Percentiles rank a stretch among this genome's conserved stretches.
These are phyloP conservation scores for Begonia fuchsioides DNA, from an alignment of 306 rosid species.

Conservation along the genomic window DNA sequence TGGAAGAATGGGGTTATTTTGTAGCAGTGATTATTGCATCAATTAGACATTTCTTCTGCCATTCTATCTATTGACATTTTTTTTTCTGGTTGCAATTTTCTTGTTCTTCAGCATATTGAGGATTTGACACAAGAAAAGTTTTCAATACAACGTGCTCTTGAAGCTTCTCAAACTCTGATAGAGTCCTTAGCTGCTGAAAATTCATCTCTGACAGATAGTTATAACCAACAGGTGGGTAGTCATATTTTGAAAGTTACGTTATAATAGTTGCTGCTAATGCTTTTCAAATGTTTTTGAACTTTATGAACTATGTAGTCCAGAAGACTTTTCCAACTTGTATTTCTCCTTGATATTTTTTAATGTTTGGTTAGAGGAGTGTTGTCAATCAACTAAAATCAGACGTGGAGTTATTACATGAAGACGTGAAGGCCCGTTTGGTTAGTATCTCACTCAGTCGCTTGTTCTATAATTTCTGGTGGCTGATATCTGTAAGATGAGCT, in stretches of 20 bases:
- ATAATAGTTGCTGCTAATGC: too few relatives aligned
- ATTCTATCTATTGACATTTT: background rate
- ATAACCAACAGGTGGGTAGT: conserved; percentile 74
- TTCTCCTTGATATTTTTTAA: conserved; percentile 9
- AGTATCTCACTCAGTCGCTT: conserved; percentile 15
- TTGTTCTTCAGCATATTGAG: conserved; percentile 72
- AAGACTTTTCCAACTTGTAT: too few relatives aligned
- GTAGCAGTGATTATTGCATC: background rate
- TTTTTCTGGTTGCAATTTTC: conserved; percentile 4
- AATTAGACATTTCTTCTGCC: background rate
- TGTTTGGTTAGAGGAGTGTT: conserved; percentile 42
- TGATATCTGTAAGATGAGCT: too few relatives aligned
- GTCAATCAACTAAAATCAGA: conserved; percentile 79
- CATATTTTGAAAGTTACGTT: background rate
- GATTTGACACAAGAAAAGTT: conserved; percentile 90
- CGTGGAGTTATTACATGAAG: conserved; percentile 63
- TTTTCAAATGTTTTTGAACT: too few relatives aligned
- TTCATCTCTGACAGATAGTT: conserved; percentile 81
- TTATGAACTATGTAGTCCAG: too few relatives aligned
- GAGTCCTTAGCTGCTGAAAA: conserved; percentile 93
- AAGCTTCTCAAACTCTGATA: conserved; percentile 59
- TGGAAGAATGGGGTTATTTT: background rate
- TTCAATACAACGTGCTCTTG: conserved; percentile 81
- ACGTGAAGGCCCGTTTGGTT: conserved; percentile 69
- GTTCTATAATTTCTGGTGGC: too few relatives aligned